Evolutionary conservation across 225 moss, liverwort and hornwort genomes (phyloP).

Genomic region (Takakia lepidozioides): DNA sequence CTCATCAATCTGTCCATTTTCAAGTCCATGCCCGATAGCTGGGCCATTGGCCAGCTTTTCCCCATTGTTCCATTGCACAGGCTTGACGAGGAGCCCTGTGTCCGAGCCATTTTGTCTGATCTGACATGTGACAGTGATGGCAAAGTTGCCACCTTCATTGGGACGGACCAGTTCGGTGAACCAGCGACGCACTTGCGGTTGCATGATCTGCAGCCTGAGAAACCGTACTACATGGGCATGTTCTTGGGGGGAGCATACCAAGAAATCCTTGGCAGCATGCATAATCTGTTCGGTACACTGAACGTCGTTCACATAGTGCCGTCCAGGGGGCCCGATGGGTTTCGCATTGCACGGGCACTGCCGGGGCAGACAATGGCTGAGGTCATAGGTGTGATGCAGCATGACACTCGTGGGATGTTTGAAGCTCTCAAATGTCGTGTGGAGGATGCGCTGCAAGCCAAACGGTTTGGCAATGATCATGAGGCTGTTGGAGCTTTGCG

Average conservation of each 20-base stretch:
- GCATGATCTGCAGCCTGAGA: conserved; percentile 46
- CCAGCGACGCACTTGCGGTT: conserved; percentile 47
- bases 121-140: conserved; percentile 93
- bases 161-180: conserved; percentile 40
- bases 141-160: conserved; percentile 70
- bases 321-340: conserved; percentile 29
- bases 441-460: conserved; percentile 32
- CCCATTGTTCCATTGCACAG: conserved; percentile 86
- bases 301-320: conserved; percentile 75
- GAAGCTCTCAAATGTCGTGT: conserved; percentile 49
- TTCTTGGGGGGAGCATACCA: conserved; percentile 94
- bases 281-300: conserved; percentile 76
- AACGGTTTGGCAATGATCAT: conserved; percentile 24
- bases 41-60: conserved; percentile 89
- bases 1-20: conserved; percentile 84
- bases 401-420: conserved; percentile 55
- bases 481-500: conserved; percentile 44
- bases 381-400: conserved; percentile 60
- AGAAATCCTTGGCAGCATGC: conserved; percentile 81
- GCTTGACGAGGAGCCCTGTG: conserved; percentile 55
- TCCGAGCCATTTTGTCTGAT: conserved; percentile 62
- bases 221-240: conserved; percentile 83
- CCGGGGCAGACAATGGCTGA: conserved; percentile 60
- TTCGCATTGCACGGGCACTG: conserved; percentile 41
- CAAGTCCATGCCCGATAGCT: conserved; percentile 84